Evolutionary conservation across 1,284 basidiomycete genomes (phyloP).

Genomic region (Meripilus lineatus): DNA sequence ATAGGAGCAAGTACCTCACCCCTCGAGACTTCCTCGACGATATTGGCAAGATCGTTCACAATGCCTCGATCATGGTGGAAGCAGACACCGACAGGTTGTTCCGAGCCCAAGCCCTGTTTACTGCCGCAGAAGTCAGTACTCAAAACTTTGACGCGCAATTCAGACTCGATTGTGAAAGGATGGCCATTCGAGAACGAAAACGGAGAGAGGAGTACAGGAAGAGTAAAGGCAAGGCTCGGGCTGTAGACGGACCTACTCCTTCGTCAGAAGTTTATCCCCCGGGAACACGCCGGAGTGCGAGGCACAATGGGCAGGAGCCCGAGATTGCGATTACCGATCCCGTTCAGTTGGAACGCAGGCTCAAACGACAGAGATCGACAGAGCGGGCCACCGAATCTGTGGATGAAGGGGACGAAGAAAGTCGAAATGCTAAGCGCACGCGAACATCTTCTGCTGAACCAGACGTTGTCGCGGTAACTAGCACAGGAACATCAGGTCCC

Average conservation of each 20-base stretch:
- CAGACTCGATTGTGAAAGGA: conserved; percentile 81
- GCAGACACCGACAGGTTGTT: conserved; percentile 76
- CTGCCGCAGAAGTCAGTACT: conserved; percentile 81
- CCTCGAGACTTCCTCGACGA: conserved; percentile 87
- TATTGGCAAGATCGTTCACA: conserved; percentile 84
- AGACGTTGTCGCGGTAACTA: too few species aligned
- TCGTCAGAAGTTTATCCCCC: conserved; percentile 31
- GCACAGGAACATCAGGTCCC: too few species aligned
- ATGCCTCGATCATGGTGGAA: conserved; percentile 63
- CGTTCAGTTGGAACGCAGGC: conserved; percentile 59
- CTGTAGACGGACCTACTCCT: conserved; percentile 22
- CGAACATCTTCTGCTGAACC: conserved; percentile 41
- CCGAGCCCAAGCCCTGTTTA: conserved; percentile 89
- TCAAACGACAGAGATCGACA: conserved; percentile 68
- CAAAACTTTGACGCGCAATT: conserved; percentile 87
- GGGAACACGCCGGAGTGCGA: conserved; percentile 58
- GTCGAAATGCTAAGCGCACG: conserved; percentile 50
- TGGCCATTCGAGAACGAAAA: conserved; percentile 77
- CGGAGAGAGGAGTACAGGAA: conserved; percentile 57
- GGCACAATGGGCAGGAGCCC: conserved; percentile 66
- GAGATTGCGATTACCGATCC: conserved; percentile 71
- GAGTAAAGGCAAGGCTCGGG: conserved; percentile 43
- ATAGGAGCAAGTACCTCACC: conserved; percentile 85
- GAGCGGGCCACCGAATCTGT: conserved; percentile 53
- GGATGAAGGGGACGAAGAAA: conserved; percentile 39